Evolutionary conservation across 495 filamentous ascomycete species (phyloP), one percentile per base, ranked within the genome.

Genomic region (Podospora pseudocomata): DNA sequence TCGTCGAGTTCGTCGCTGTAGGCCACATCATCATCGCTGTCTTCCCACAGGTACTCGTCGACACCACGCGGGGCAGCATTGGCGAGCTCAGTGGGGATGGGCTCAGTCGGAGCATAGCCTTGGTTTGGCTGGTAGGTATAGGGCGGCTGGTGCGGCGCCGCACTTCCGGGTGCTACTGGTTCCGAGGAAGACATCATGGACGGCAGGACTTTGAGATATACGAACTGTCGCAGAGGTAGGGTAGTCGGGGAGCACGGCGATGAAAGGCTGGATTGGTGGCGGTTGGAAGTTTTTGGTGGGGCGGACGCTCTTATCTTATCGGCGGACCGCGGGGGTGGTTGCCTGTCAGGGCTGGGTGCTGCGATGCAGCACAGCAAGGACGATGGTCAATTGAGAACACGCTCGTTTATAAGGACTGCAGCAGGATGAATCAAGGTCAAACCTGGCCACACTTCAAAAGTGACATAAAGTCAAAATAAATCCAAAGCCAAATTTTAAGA

Each of bases 1-100:
- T 64, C 72, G 61, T 61, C 68, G 56, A 73, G 64, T n/a, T 28
- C 61, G 44, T 88, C 88, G 15, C 84, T 80, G 13, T 81, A 74
- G 27, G 79, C 78, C 27, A 1, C 23, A 23, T 79, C 76, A 53
- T 80, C 77, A 16, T 78, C 74, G 20, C 74, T 71, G 63, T 78
- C 76, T 54, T 74, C 67, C n/a, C 62, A 39, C 34, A 64, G 2
- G 19, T 66, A 9, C n/a, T 73, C 67, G 5, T 58, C 9, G 55
- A 4, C 0, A 19, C 6, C n/a, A 20, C 5, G 55, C 55, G 55
- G 55, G 65, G 64, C 68, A 20, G 5, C 60, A 4, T 65, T 63
- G 34, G 60, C 28, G 6, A 53, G 23, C 55, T 71, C 67, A 59
- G 70, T 60, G 26, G 74, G 26, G 26, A 72, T 65, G 44, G 74